Evolutionary conservation across 1,284 basidiomycete genomes (phyloP), one percentile per base, ranked within the genome.

Genomic region (Blastosporella zonata): DNA sequence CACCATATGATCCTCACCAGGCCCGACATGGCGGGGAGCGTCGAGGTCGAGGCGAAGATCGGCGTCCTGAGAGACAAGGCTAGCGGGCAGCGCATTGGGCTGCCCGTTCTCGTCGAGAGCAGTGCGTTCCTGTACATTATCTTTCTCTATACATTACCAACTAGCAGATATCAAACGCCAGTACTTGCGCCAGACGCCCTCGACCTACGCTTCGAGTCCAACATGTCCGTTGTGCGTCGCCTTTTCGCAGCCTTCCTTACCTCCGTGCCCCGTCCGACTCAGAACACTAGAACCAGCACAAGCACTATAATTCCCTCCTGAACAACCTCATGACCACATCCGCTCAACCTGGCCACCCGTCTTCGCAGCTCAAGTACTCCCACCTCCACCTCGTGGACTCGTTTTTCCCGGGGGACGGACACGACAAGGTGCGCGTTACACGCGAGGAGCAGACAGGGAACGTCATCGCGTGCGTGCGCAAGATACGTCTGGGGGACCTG

Each of bases 31-130:
- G 65, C 63, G 37, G 75, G 73, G 20, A 72, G 68, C 23, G 73
- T 87, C 5, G 82, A 97, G 75, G 90, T 98, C 17, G 96, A 98
- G 70, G 93, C 93, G 13, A 98, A 97, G 73, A 76, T 99, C 41
- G 96, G 96, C 1, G 64, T 90, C 10, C 65, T 98, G 61, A 77
- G 79, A 52, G 84, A 93, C 46, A 74, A 75, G 45, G 59, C 55
- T 21, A 70, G 73, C 10, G 80, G 81, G 13, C 70, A 77, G 58
- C 74, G 92, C 51, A 64, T 92, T 49, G 62, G 64, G 43, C 66
- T 93, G 43, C 95, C 95, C 4, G 81, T 94, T 6, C 73, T 86
- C 45, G 87, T 84, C 29, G 96, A 99, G 67, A 90, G 89, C 35
- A 90, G 94, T 95, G 68, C 67, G 89, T 82, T 6, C 31, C 17